Evolutionary conservation across 768 basidiomycete species (phyloP).

Genomic region (Suillus placidus): DNA sequence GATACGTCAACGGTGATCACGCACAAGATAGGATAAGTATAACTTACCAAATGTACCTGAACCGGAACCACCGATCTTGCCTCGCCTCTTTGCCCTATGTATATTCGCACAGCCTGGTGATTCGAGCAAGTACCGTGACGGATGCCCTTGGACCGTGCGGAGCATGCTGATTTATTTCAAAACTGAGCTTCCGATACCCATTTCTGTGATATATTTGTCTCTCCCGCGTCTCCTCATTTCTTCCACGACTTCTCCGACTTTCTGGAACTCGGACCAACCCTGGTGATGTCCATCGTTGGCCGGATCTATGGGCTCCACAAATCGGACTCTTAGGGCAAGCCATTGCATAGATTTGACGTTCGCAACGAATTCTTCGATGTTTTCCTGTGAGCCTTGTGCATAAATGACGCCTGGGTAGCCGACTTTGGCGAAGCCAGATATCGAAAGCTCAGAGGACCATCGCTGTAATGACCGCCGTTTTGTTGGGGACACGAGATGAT

Average conservation of each 20-base stretch:
- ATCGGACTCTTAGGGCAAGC: slow-evolving; percentile 68
- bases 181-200: slow-evolving; percentile 60
- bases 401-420: slow-evolving; percentile 80
- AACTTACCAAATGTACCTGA: neutral
- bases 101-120: neutral
- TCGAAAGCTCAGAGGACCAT: slow-evolving; percentile 55
- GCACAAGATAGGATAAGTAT: neutral
- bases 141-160: neutral
- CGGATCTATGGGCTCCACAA: slow-evolving; percentile 50
- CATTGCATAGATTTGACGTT: slow-evolving; percentile 80
- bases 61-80: neutral
- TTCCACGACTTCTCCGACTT: slow-evolving; percentile 68
- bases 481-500: slow-evolving; percentile 67
- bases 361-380: slow-evolving; percentile 63
- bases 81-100: neutral
- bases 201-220: slow-evolving; percentile 57
- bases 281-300: neutral
- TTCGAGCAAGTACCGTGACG: neutral
- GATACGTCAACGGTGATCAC: neutral
- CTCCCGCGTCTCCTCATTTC: slow-evolving; percentile 63
- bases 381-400: slow-evolving; percentile 53
- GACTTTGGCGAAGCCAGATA: slow-evolving; percentile 72
- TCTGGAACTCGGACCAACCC: slow-evolving; percentile 66
- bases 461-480: slow-evolving; percentile 60
- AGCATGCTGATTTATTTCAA: neutral